phyloP scores from a whole-genome alignment of 495 filamentous ascomycete species.

The Ascodesmis nigricans region DNA sequence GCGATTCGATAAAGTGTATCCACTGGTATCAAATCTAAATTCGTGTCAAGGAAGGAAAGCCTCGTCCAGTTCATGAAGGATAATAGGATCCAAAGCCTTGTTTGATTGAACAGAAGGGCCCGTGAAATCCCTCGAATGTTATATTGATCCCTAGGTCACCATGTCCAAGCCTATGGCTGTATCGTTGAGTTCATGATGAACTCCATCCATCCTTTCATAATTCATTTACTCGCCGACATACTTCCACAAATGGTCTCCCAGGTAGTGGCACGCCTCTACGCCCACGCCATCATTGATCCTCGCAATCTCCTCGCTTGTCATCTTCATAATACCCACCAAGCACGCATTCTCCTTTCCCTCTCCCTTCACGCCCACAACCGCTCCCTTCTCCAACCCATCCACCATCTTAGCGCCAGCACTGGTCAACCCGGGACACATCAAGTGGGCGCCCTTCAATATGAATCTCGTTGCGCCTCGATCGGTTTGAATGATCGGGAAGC shows the following conservation, averaged over 20 bases:
- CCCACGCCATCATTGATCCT: slow-evolving; percentile 78
- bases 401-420: slow-evolving; percentile 52
- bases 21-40: too few relatives aligned
- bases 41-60: too few relatives aligned
- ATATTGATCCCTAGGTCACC: too few relatives aligned
- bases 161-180: too few relatives aligned
- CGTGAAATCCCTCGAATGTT: too few relatives aligned
- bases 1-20: too few relatives aligned
- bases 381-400: slow-evolving; percentile 44
- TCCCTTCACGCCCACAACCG: slow-evolving; percentile 67
- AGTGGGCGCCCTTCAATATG: slow-evolving; percentile 71
- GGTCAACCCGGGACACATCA: slow-evolving; percentile 89
- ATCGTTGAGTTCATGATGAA: too few relatives aligned
- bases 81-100: too few relatives aligned
- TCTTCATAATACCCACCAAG: slow-evolving; percentile 63
- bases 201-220: background rate
- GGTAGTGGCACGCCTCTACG: slow-evolving; percentile 76
- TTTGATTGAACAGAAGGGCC: too few relatives aligned
- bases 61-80: too few relatives aligned
- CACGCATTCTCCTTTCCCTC: slow-evolving; percentile 89
- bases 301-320: slow-evolving; percentile 81
- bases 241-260: slow-evolving; percentile 88
- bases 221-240: slow-evolving; percentile 42
- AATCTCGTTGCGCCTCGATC: slow-evolving; percentile 94
- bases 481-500: slow-evolving; percentile 46